phyloP scores from a whole-genome alignment of 306 rosid species.

The Cucumis sativus region DNA sequence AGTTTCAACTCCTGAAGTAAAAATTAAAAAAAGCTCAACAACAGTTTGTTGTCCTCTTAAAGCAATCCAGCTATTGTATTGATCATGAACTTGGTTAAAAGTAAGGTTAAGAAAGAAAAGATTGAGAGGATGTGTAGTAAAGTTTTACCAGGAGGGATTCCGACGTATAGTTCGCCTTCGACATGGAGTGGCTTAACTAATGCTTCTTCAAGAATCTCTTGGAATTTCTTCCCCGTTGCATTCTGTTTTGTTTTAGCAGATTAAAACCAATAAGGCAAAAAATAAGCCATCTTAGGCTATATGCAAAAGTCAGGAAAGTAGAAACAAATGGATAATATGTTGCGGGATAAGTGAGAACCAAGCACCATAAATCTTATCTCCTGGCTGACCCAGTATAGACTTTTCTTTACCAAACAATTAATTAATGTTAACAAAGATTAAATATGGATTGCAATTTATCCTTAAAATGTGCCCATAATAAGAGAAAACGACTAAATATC shows the following conservation, averaged over 20 bases:
- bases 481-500: neutral
- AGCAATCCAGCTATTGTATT: neutral
- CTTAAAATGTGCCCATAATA: neutral
- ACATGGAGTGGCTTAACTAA: constrained; percentile 65
- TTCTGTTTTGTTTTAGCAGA: constrained; percentile 46
- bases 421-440: neutral
- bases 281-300: neutral
- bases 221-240: constrained; percentile 78
- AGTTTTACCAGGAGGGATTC: constrained; percentile 88
- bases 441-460: neutral
- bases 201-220: constrained; percentile 91
- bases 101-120: neutral
- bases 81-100: neutral
- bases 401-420: neutral
- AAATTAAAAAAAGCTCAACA: neutral
- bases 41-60: neutral
- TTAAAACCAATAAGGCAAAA: constrained; percentile 11
- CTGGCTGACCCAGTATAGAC: neutral
- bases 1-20: constrained; percentile 67
- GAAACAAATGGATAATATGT: neutral
- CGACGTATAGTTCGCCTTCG: constrained; percentile 87
- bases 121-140: neutral
- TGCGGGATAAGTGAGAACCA: neutral
- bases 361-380: neutral
- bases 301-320: constrained; percentile 2